Base-by-base conservation (phyloP, 345 rosid genomes). In the Limnanthes douglasii region DNA sequence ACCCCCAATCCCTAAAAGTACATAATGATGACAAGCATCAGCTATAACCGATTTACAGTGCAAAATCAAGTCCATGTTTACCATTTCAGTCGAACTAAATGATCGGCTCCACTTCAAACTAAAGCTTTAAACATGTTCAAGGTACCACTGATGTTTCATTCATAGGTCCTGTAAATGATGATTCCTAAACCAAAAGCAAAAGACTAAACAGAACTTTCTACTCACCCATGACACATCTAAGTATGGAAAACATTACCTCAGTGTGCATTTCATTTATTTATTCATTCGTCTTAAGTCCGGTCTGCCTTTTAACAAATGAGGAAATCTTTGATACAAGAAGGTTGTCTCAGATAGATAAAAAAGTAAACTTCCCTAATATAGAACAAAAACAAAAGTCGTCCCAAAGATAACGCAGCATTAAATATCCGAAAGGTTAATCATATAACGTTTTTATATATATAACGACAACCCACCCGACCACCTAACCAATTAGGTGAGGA, bases 241-340 rank as follows among this genome's bases (percentile, higher is more conserved):
- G 4, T 25, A 25, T 7, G 2, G 2, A 25, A 25, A n/a, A 21
- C 24, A 21, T 3, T 21, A 21, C 34, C 15, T n/a, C 19, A 19
- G 19, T 17, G 27, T 17, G 37, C 39, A 50, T 50, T 38, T 36
- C 17, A 45, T 39, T 18, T 36, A 30, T 40, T 68, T 55, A 59
- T n/a, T n/a, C n/a, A n/a, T 62, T 68, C 46, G 34, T 53, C 41
- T 41, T 41, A 19, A 44, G 53, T 44, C 50, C 50, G 29, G 46
- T 43, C 46, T 57, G 36, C 51, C 31, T 45, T 44, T 57, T 51
- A 56, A 60, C 47, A 39, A 25, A 50, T 30, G 39, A 43, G 23
- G 45, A 19, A 32, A 46, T 35, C 38, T 21, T 5, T 14, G 27
- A 43, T 31, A 39, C 18, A 23, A 14, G 14, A 48, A 31, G 31